Conservation (phyloP, 345 rosid genomes). For the Euphorbia pulcherrima region DNA sequence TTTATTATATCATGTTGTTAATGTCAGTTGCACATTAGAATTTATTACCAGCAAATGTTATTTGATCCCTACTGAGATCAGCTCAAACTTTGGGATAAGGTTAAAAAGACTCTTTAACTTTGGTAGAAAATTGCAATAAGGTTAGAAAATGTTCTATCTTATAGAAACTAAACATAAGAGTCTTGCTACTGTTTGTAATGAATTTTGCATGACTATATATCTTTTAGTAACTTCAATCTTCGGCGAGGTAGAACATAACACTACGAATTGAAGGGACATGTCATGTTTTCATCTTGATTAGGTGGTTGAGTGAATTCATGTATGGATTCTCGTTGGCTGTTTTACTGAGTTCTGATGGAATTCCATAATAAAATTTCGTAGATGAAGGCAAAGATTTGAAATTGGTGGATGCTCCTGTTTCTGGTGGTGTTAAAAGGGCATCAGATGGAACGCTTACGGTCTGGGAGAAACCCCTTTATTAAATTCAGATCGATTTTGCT, state of each 20-base stretch:
- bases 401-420: conserved; percentile 97
- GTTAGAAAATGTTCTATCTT: too few relatives aligned
- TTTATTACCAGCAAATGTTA: neutral
- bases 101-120: too few relatives aligned
- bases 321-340: neutral
- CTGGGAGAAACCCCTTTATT: conserved; percentile 16
- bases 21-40: neutral
- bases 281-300: conserved; percentile 2
- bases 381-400: conserved; percentile 73
- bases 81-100: too few relatives aligned
- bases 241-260: neutral
- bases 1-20: neutral
- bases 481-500: conserved; percentile 16
- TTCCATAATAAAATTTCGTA: conserved; percentile 24
- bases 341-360: neutral
- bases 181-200: too few relatives aligned
- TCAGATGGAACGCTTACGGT: conserved; percentile 86
- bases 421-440: conserved; percentile 95
- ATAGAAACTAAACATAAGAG: too few relatives aligned
- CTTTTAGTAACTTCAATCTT: neutral
- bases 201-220: neutral
- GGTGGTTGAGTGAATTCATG: neutral
- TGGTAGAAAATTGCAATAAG: too few relatives aligned
- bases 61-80: too few relatives aligned
- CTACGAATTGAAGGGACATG: neutral